Evolutionary conservation across 345 rosid species (phyloP), one percentile per base, ranked within the genome.

Genomic region (Orychophragmus violaceus): DNA sequence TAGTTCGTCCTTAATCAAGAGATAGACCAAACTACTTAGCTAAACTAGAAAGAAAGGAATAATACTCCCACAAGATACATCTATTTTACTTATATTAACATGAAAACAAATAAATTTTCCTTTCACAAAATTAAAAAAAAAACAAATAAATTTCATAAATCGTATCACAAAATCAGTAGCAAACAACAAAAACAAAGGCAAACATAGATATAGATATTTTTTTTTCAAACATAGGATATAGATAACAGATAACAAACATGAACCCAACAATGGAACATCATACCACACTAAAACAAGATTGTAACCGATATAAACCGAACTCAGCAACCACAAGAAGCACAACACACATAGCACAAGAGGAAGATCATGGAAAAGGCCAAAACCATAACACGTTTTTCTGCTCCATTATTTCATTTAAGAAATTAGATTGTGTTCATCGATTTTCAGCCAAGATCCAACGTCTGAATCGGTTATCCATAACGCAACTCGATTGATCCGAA

Each of bases 401-500:
- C 3, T 22, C 8, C 16, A 8, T n/a, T 6, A 13, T 44, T 13
- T 8, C n/a, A 18, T 36, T 53, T 62, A 65, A 59, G 81, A 63
- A 52, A 29, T 39, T 50, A 87, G 83, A 37, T 18, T 69, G 73
- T 72, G 77, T 70, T 91, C 93, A 0, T 76, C 81, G 24, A 91
- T 39, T 82, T 80, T 84, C 65, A 82, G 87, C 91, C 97, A 88
- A 41, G 97, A 85, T 77, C 71, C 79, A 56, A 81, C 94, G 14
- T 69, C 80, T 0, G 86, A 67, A 67, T 79, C 84, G 16, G 88
- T 84, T 71, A 83, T 83, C 83, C 82, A 83, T 54, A 89, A 57
- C 3, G 77, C 83, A 3, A 89, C 85, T 61, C 85, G 78, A 32
- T 72, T 79, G 66, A 89, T 81, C 50, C 42, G 76, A 72, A 86